These are phyloP conservation scores for Talaromyces sp. DNA, from an alignment of 2,329 filamentous ascomycete species.

Conservation along the genomic window DNA sequence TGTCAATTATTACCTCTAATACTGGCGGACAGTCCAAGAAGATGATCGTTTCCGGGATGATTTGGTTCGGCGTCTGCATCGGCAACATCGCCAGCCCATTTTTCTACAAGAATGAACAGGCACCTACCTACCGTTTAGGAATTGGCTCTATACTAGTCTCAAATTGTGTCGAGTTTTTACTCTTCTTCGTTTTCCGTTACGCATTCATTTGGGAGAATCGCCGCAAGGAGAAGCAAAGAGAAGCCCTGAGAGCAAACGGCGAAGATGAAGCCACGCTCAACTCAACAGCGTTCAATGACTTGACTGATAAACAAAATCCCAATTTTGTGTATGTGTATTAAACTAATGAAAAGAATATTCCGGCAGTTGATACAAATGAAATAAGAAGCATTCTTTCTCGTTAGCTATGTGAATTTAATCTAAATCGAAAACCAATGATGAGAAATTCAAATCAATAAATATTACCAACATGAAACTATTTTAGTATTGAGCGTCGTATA, in stretches of 20 bases:
- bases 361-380: too few species aligned
- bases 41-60: conserved; percentile 24
- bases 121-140: conserved; percentile 20
- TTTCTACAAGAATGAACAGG: conserved; percentile 23
- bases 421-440: too few species aligned
- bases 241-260: not conserved
- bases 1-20: conserved; percentile 26
- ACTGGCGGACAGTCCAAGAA: conserved; percentile 30
- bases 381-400: not conserved
- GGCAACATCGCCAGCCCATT: conserved; percentile 26
- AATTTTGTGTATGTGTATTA: conserved; percentile 29
- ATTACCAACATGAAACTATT: too few species aligned
- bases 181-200: conserved; percentile 14
- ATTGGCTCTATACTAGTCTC: conserved; percentile 23
- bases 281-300: conserved; percentile 44
- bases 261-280: conserved; percentile 21
- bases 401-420: not conserved
- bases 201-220: conserved; percentile 18
- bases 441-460: too few species aligned
- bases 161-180: conserved; percentile 15
- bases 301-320: conserved; percentile 46
- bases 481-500: too few species aligned
- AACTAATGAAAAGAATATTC: not conserved
- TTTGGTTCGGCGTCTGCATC: conserved; percentile 22
- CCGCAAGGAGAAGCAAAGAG: conserved; percentile 2